Base-by-base conservation (phyloP, 2,329 filamentous ascomycete genomes). In the Penicillium sp. region DNA sequence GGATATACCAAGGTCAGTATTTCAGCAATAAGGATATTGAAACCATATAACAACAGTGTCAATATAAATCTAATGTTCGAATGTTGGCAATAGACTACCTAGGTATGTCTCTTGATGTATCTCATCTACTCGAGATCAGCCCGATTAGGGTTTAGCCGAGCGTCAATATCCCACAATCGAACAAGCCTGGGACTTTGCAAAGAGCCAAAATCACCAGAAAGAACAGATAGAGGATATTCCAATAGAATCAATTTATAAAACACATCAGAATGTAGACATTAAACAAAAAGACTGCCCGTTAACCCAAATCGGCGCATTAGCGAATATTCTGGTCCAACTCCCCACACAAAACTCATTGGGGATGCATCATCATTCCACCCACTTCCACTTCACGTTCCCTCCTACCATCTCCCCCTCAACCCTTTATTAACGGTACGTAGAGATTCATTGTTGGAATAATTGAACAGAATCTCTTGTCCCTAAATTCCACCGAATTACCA, bases 71-170 rank as follows among this genome's bases (percentile, higher is more conserved):
- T 12, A 13, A 19, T 17, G 2, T 31, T 19, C 6, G 3, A 38
- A 31, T 22, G 6, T 19, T 5, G 17, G 19, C 7, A 24, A 7
- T 24, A 2, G 6, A 24, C 8, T 43, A 17, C 17, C 17, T 17
- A 17, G 17, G 17, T 17, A 43, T 32, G 26, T 10, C 17, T 43
- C 29, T 29, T 9, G 26, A 15, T 28, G 4, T 12, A 28, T 42
- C 40, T 31, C 28, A 4, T 21, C 24, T 32, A 32, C 13, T 32
- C 13, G 29, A 32, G 13, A 13, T 5, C 29, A 28, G 28, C 44
- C 46, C 34, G 34, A 49, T 64, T 68, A 68, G 66, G 66, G 64
- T 67, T 69, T 69, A 69, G 64, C 65, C 66, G 66, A 69, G 66
- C 58, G 59, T 56, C 47, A n/a, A 46, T 58, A 63, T 61, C 63